Evolutionary conservation across 2,329 filamentous ascomycete species (phyloP).

Genomic region (Aspergillus sp.): DNA sequence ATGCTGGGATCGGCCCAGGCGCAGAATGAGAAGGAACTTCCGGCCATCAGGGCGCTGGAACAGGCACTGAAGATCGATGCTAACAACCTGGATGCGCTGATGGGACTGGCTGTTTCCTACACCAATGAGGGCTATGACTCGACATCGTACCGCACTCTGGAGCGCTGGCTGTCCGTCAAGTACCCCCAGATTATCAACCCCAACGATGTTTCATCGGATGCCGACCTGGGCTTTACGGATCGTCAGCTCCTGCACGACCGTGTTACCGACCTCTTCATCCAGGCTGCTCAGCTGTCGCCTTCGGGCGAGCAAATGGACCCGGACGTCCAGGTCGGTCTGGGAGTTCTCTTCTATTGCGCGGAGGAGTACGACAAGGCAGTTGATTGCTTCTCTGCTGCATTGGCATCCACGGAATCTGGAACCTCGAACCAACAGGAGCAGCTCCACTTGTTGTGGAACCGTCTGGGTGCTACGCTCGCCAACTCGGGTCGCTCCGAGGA

Average conservation of each 20-base stretch:
- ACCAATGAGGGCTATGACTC: slow-evolving; percentile 99
- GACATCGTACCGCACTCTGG: slow-evolving; percentile 91
- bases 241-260: slow-evolving; percentile 85
- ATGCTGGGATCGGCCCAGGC: slow-evolving; percentile 89
- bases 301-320: slow-evolving; percentile 96
- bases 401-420: slow-evolving; percentile 81
- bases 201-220: slow-evolving; percentile 68
- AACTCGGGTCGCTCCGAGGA: slow-evolving; percentile 93
- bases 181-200: slow-evolving; percentile 81
- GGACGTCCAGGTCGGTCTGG: slow-evolving; percentile 94
- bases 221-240: slow-evolving; percentile 93
- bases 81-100: slow-evolving; percentile 82
- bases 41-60: slow-evolving; percentile 90
- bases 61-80: slow-evolving; percentile 86
- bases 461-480: slow-evolving; percentile 90
- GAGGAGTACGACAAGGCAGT: slow-evolving; percentile 99
- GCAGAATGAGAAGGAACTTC: slow-evolving; percentile 97
- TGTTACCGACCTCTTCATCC: slow-evolving; percentile 87
- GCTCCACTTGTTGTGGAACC: slow-evolving; percentile 94
- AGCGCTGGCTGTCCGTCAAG: slow-evolving; percentile 94
- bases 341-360: slow-evolving; percentile 94
- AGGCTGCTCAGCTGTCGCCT: slow-evolving; percentile 87
- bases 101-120: slow-evolving; percentile 94
- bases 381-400: slow-evolving; percentile 92
- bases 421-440: slow-evolving; percentile 81